Base-by-base conservation (phyloP, 192 early-diverging fungal species). In the Rhizophagus clarus region DNA sequence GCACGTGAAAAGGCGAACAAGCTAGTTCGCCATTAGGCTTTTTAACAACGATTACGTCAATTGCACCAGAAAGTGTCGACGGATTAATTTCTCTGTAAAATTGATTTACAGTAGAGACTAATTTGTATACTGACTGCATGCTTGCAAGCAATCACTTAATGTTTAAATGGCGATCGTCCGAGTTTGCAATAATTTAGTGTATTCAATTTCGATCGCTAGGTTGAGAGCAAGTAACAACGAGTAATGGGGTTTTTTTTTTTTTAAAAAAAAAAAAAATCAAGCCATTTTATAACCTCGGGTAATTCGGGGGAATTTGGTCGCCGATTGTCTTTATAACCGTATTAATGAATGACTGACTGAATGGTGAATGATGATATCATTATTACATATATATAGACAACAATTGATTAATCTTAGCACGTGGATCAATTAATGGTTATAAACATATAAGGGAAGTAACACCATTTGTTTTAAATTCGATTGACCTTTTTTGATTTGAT, bases 21-120 rank as follows among this genome's bases (percentile, higher is more conserved):
- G 90, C 87, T 31, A 98, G 83, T 45, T 94, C 90, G 17, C 96
- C 96, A 84, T 97, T 89, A 69, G 87, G 76, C 76, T 91, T 92
- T 74, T 97, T 88, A 37, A 98, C 96, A 14, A 98, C 97, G n/a
- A 99, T 88, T 68, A 99, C 94, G 84, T 99, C 98, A 84, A 99
- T 98, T 42, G 98, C 97, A 24, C 98, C 98, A 8, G 95, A 96
- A 28, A 99, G 92, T 0, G 98, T 99, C 2, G 98, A 90, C 0
- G 98, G 97, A 83, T 99, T 99, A 72, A 98, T 93, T 79, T 96
- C 97, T 81, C 92, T 96, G 86, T 96, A 98, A 80, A 99, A 95
- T 80, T 93, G 92, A 80, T 92, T 91, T 64, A 97, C 95, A 24
- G 95, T 90, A 29, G 90, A 90, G 66, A 96, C 83, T n/a, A 90